These are phyloP conservation scores for Leavenworthia alabamica DNA, from an alignment of 345 rosid genomes.

Conservation along the genomic window DNA sequence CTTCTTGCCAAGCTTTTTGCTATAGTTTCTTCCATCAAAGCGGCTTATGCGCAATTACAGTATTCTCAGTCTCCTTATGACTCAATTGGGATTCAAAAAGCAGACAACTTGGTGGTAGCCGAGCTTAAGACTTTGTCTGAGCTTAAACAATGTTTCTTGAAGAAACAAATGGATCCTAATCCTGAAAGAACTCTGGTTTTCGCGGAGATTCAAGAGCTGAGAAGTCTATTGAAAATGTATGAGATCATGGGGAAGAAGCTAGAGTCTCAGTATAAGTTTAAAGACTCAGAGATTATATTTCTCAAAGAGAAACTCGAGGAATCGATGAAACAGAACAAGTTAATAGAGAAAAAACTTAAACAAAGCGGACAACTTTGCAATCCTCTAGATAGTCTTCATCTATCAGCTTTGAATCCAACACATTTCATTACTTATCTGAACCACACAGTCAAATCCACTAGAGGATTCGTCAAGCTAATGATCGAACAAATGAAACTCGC, in stretches of 20 bases:
- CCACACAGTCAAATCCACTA: slow-evolving; percentile 53
- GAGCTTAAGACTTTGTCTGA: slow-evolving; percentile 74
- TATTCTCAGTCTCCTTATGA: slow-evolving; percentile 81
- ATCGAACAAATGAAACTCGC: slow-evolving; percentile 63
- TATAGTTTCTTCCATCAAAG: slow-evolving; percentile 65
- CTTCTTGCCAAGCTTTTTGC: slow-evolving; percentile 68
- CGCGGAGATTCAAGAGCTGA: slow-evolving; percentile 81
- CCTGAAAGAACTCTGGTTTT: slow-evolving; percentile 42
- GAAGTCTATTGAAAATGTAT: slow-evolving; percentile 52
- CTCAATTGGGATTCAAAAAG: slow-evolving; percentile 59
- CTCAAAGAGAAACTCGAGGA: slow-evolving; percentile 59
- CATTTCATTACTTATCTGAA: slow-evolving; percentile 55
- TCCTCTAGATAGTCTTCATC: slow-evolving; percentile 43
- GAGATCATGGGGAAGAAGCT: slow-evolving; percentile 62
- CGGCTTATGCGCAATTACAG: slow-evolving; percentile 77
- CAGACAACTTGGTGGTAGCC: slow-evolving; percentile 52
- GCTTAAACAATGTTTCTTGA: slow-evolving; percentile 65
- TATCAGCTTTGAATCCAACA: slow-evolving; percentile 43
- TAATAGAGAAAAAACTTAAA: slow-evolving; percentile 56
- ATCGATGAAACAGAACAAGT: slow-evolving; percentile 39
- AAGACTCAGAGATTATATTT: slow-evolving; percentile 62
- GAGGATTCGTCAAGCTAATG: slow-evolving; percentile 63
- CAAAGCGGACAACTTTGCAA: slow-evolving; percentile 51
- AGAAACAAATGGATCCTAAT: slow-evolving; percentile 64
- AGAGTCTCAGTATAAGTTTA: slow-evolving; percentile 62